Conservation (phyloP, 345 rosid species). For the Clausena lansium region DNA sequence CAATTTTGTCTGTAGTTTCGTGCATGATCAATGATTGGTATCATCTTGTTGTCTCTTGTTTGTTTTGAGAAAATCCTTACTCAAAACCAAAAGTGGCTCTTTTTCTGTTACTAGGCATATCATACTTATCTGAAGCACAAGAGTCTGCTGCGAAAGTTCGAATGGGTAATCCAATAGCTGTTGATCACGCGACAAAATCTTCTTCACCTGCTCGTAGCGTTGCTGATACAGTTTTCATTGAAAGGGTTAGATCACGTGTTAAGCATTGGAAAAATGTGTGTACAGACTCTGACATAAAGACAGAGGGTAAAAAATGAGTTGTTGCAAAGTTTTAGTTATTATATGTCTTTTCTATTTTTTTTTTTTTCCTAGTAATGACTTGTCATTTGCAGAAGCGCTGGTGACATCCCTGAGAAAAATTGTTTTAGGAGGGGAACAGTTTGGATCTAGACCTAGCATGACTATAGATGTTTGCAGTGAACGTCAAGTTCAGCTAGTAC, state of each 20-base stretch:
- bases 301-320: conserved; percentile 43
- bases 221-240: conserved; percentile 71
- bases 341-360: conserved; percentile 2
- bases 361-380: conserved; percentile 9
- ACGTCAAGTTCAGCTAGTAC: conserved; percentile 68
- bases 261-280: conserved; percentile 66
- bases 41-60: not conserved
- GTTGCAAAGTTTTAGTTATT: not conserved
- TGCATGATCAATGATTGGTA: not conserved
- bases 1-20: not conserved
- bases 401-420: conserved; percentile 60
- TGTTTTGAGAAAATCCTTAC: not conserved
- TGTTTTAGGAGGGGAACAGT: conserved; percentile 50
- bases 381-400: conserved; percentile 46
- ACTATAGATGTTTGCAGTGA: conserved; percentile 83
- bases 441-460: conserved; percentile 69
- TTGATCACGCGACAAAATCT: conserved; percentile 29
- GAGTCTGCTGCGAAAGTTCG: conserved; percentile 61
- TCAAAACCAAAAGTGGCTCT: not conserved
- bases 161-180: conserved; percentile 48
- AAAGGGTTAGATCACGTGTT: conserved; percentile 65
- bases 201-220: conserved; percentile 38
- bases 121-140: conserved; percentile 83
- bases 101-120: conserved; percentile 53
- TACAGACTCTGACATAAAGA: conserved; percentile 28